Conservation (phyloP, 2,329 filamentous ascomycete species). For the Sporothrix luriei region DNA sequence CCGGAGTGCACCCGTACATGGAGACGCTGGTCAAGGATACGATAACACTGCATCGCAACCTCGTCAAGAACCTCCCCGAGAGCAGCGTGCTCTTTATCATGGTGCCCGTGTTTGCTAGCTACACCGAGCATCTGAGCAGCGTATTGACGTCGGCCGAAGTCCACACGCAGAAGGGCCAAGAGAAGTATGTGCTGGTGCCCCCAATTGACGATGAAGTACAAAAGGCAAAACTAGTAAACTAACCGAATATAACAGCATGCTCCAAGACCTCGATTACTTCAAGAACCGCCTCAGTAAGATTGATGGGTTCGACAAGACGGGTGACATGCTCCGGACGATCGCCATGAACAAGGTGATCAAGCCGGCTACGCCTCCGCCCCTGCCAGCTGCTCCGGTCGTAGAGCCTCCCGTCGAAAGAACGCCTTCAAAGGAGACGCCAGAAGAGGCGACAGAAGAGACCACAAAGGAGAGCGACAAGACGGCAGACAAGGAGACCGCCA, state of each 20-base stretch:
- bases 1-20: conserved; percentile 70
- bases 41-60: conserved; percentile 76
- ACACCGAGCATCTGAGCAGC: conserved; percentile 75
- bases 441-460: background rate
- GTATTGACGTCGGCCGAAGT: conserved; percentile 68
- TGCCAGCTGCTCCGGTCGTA: conserved; percentile 30
- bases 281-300: conserved; percentile 71
- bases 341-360: conserved; percentile 61
- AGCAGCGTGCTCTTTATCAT: conserved; percentile 79
- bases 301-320: conserved; percentile 75
- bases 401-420: background rate
- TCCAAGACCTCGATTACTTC: conserved; percentile 75
- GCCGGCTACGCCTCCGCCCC: conserved; percentile 27
- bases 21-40: conserved; percentile 87
- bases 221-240: background rate
- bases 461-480: background rate
- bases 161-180: conserved; percentile 67
- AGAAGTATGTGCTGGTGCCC: conserved; percentile 60
- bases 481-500: background rate
- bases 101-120: conserved; percentile 78
- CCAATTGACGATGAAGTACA: background rate
- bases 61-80: conserved; percentile 80
- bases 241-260: conserved; percentile 60
- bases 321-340: conserved; percentile 67
- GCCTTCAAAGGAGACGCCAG: background rate